Base-by-base conservation (phyloP, 2,329 filamentous ascomycete species). In the Fusarium subtropicale region DNA sequence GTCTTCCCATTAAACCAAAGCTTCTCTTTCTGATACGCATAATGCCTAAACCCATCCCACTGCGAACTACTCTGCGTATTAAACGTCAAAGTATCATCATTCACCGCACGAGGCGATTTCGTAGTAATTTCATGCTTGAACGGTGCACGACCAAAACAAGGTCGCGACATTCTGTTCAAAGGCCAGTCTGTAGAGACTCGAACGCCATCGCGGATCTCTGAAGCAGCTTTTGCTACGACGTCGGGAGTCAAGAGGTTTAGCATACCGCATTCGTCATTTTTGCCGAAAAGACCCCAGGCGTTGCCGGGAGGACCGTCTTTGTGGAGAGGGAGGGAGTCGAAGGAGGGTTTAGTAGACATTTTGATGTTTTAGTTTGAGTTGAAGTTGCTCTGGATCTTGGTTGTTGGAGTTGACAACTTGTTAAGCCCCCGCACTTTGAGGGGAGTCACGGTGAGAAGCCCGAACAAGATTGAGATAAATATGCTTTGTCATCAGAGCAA, bases 201-300 rank as follows among this genome's bases (percentile, higher is more conserved):
- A 2, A 62, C 60, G 3, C 78, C 77, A 5, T 79, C 72, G 0
- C 63, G 48, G 11, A 79, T 79, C 42, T 80, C 76, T 5, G 60
- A 42, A 2, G 77, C 73, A 3, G 77, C 77, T 3, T 60, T 60
- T 26, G 71, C 67, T 2, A 69, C 64, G 2, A 54, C 56, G 1
- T 74, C 73, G 1, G 76, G 69, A 1, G 85, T 88, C 56, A 88
- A 79, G 4, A 86, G 79, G 72, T 88, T 88, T 2, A 88, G 78
- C 70, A 83, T 86, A 26, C 86, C 86, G 13, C 86, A 78, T 66
- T 87, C 78, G 61, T 88, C 86, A 4, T 78, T 59, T 7, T 78
- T 71, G 4, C 85, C 86, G 64, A 85, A 87, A 7, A 86, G 81
- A 1, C 85, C 85, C 86, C 86, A 88, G 8, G 86, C 84, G 59